Base-by-base conservation (phyloP, 345 rosid genomes). In the Aurinia saxatilis region DNA sequence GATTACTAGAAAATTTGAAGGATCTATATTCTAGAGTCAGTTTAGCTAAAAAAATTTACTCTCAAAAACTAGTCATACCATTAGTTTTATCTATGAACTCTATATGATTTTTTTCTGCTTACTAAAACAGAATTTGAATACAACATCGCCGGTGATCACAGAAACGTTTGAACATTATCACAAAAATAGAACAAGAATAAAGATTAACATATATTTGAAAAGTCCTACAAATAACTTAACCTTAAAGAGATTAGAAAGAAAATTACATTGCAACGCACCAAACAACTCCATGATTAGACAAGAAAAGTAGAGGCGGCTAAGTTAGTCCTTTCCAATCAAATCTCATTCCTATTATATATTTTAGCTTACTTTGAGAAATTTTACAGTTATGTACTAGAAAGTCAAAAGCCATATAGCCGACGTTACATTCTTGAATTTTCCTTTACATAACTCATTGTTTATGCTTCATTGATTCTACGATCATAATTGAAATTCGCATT, bases 301-400 rank as follows among this genome's bases (percentile, higher is more conserved):
- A 47, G 21, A 34, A 60, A 47, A 60, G 45, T 10, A 47, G 37
- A 31, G 66, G 66, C 57, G 66, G 66, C 66, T 62, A 60, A 13
- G 35, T 42, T 45, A 46, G 55, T 35, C 37, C 41, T n/a, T 12
- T 19, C 17, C 10, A 45, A 31, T 31, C 13, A 31, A 19, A 45
- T 45, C 31, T n/a, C 55, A 60, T 18, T 60, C 21, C 1, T 13
- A 45, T 60, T 18, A 9, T 18, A 9, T 8, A 42, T 42, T 17
- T 0, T 46, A 35, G 7, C 19, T n/a, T 46, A 19, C 2, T 5
- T 46, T 7, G 13, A 21, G 34, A 21, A 46, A 23, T 2, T 3
- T 34, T 6, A 19, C 7, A 33, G 4, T 31, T n/a, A 21, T 60
- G 11, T 14, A 23, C 19, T 9, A 30, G 29, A 5, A 42, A 58